Evolutionary conservation across 2,329 filamentous ascomycete species (phyloP).

Genomic region (Talaromyces amestolkiae): DNA sequence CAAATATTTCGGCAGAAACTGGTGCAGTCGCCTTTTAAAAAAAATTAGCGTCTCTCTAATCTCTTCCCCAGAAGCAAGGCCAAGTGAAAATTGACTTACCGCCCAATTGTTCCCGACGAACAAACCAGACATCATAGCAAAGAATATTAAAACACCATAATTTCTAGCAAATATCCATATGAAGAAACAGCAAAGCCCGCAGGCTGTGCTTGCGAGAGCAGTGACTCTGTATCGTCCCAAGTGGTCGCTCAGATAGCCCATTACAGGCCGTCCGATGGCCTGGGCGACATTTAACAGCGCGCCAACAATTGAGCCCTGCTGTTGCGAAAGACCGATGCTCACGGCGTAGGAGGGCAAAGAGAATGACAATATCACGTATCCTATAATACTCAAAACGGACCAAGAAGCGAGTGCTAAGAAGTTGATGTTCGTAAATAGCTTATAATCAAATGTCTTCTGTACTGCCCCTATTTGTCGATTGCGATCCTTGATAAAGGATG

Average conservation of each 20-base stretch:
- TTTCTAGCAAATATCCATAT: slow-evolving; percentile 61
- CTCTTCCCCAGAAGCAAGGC: neutral
- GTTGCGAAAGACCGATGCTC: slow-evolving; percentile 56
- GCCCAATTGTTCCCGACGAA: neutral
- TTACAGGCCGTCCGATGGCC: slow-evolving; percentile 54
- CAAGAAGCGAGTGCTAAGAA: slow-evolving; percentile 37
- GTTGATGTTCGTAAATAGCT: slow-evolving; percentile 53
- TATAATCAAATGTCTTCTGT: slow-evolving; percentile 53
- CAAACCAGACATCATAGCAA: slow-evolving; percentile 10
- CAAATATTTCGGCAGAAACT: slow-evolving; percentile 12
- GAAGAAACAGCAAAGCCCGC: slow-evolving; percentile 57
- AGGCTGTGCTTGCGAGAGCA: slow-evolving; percentile 53
- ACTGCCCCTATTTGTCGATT: slow-evolving; percentile 56
- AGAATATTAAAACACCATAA: slow-evolving; percentile 51
- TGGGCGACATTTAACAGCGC: slow-evolving; percentile 64
- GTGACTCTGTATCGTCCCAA: slow-evolving; percentile 64
- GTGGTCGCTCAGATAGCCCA: slow-evolving; percentile 62
- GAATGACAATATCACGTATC: slow-evolving; percentile 57
- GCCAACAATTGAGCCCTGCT: slow-evolving; percentile 59
- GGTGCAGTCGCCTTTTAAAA: slow-evolving; percentile 5
- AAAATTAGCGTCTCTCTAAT: neutral
- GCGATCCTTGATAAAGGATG: slow-evolving; percentile 56
- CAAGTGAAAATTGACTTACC: neutral
- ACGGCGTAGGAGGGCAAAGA: slow-evolving; percentile 63
- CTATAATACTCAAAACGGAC: slow-evolving; percentile 62